Evolutionary conservation across 1,284 basidiomycete species (phyloP).

Genomic region (Spongiforma sp.): DNA sequence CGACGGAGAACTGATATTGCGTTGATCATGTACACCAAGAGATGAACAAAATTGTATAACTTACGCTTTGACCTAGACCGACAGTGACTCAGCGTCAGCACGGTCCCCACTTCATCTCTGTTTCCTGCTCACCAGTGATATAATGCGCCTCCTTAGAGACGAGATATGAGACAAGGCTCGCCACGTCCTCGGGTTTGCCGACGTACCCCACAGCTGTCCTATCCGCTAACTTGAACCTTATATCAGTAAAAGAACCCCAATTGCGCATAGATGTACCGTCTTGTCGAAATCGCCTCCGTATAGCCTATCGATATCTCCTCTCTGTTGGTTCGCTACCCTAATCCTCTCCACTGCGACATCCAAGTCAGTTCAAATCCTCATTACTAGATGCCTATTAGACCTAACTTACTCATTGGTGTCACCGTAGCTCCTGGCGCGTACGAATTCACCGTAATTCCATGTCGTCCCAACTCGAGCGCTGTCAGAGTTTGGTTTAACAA

Average conservation of each 20-base stretch:
- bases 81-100: neutral
- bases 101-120: neutral
- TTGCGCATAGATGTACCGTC: constrained; percentile 4
- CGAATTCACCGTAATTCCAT: constrained; percentile 24
- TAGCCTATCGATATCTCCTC: neutral
- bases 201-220: constrained; percentile 9
- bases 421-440: constrained; percentile 27
- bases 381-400: neutral
- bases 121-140: constrained; percentile 13
- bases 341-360: constrained; percentile 7
- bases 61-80: constrained; percentile 17
- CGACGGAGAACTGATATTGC: constrained; percentile 4
- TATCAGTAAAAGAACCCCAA: neutral
- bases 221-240: constrained; percentile 5
- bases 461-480: constrained; percentile 20
- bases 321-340: neutral
- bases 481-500: constrained; percentile 6
- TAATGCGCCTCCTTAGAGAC: constrained; percentile 19
- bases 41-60: neutral
- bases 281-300: constrained; percentile 6
- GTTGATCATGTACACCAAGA: constrained; percentile 10
- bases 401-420: constrained; percentile 23
- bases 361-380: neutral
- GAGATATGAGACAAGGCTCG: constrained; percentile 15
- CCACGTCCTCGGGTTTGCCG: constrained; percentile 8